These are phyloP conservation scores for Phialocephala sp. DNA, from an alignment of 2,329 filamentous ascomycete genomes.

Conservation along the genomic window DNA sequence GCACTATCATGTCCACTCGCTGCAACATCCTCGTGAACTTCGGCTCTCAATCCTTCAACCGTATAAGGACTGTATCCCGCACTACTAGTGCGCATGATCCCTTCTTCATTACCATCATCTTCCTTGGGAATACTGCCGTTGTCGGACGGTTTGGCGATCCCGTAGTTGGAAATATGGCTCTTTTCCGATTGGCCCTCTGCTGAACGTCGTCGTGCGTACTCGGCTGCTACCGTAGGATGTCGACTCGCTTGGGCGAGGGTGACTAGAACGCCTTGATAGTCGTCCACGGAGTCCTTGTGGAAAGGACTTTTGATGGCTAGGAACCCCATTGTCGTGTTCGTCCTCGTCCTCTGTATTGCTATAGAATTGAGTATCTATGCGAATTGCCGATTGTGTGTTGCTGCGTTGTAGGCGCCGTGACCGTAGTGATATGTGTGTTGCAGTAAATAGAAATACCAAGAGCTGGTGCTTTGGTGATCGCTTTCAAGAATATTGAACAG, in stretches of 20 bases:
- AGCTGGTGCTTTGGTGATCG: not conserved
- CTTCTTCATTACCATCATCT: constrained; percentile 32
- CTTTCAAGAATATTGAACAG: not conserved
- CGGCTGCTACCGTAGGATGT: constrained; percentile 44
- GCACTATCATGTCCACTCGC: constrained; percentile 63
- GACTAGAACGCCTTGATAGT: constrained; percentile 56
- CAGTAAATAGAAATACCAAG: not conserved
- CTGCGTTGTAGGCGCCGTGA: too few relatives aligned
- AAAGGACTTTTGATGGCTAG: constrained; percentile 54
- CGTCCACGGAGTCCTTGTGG: constrained; percentile 53
- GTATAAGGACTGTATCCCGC: constrained; percentile 59
- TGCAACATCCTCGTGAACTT: constrained; percentile 62
- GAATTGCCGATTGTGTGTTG: too few relatives aligned
- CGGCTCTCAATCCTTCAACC: constrained; percentile 70
- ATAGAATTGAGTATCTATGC: not conserved
- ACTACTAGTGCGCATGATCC: constrained; percentile 59
- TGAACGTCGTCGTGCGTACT: constrained; percentile 42
- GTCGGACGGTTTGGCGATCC: not conserved
- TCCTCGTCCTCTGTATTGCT: not conserved
- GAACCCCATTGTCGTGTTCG: constrained; percentile 41
- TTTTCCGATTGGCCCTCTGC: constrained; percentile 26
- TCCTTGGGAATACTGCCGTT: too few relatives aligned
- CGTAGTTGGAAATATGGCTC: not conserved
- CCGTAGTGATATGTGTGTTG: not conserved
- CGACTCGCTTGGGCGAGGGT: constrained; percentile 53